Evolutionary conservation across 1,139 yeast species (phyloP), one percentile per base, ranked within the genome.

Genomic region (Pneumocystis carinii): DNA sequence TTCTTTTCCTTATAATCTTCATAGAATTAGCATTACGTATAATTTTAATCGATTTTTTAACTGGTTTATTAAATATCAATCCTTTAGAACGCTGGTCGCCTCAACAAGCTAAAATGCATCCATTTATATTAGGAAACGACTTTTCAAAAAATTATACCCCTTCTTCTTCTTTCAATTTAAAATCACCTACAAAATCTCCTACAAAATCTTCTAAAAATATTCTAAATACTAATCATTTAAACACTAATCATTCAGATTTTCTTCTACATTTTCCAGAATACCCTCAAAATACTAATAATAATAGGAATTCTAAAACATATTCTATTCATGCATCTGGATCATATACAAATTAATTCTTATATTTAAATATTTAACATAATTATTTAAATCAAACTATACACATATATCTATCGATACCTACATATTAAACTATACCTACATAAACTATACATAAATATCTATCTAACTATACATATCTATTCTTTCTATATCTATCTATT

Each of bases 11-110:
- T 48, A 58, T 57, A 8, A 84, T 64, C n/a, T n/a, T 79, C 79
- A 68, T 61, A 61, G 97, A 90, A 74, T 79, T 85, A 77, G 80
- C 79, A 63, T 89, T 87, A 69, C 77, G 97, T 62, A 79, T 79
- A 62, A 78, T 88, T 58, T 79, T 92, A 68, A 78, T 85, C 48
- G 96, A 90, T 72, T 89, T 92, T 71, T 78, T 92, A 62, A 75
- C 79, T 61, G 95, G 95, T 48, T 81, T 88, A 12, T 77, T 92
- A 66, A 88, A 86, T 69, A 75, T 89, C 71, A 90, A 90, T 74
- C 98, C 98, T 0, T 79, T 92, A 70, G 96, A 90, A 73, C 80
- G 99, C 69, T 86, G 96, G 84, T 89, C 97, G 0, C 98, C 98
- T 12, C 96, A 89, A 69, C 97, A 92, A 73, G 98, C 97, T 0